phyloP scores from a whole-genome alignment of 805 yeast species.

The Kodamaea lidongshanica region DNA sequence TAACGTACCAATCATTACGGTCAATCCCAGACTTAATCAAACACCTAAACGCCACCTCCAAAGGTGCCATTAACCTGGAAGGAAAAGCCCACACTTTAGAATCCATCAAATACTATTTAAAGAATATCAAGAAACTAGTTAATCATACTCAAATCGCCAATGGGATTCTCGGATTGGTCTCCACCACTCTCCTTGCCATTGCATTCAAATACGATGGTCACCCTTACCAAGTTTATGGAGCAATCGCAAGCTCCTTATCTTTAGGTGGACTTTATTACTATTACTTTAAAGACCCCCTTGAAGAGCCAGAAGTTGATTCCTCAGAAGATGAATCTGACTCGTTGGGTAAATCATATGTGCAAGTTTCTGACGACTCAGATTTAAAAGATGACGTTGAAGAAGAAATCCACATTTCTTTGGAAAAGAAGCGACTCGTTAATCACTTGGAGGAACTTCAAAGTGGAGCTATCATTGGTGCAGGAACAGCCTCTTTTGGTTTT shows the following conservation, averaged over 20 bases:
- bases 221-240: constrained; percentile 66
- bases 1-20: constrained; percentile 35
- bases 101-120: constrained; percentile 9
- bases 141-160: constrained; percentile 18
- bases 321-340: constrained; percentile 19
- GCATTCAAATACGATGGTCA: constrained; percentile 60
- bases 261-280: constrained; percentile 16
- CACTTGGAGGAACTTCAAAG: constrained; percentile 25
- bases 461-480: constrained; percentile 37
- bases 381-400: constrained; percentile 23
- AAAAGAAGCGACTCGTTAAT: constrained; percentile 26
- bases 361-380: constrained; percentile 31
- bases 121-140: constrained; percentile 19
- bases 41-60: constrained; percentile 17
- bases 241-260: constrained; percentile 47
- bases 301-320: constrained; percentile 2
- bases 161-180: constrained; percentile 38
- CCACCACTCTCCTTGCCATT: constrained; percentile 45
- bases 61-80: constrained; percentile 4
- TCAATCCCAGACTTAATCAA: constrained; percentile 24
- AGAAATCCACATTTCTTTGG: constrained; percentile 39
- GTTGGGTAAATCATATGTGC: constrained; percentile 37
- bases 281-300: not conserved
- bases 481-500: constrained; percentile 41
- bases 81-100: constrained; percentile 4